These are phyloP conservation scores for Candida takata DNA, from an alignment of 805 yeast genomes.

Conservation along the genomic window DNA sequence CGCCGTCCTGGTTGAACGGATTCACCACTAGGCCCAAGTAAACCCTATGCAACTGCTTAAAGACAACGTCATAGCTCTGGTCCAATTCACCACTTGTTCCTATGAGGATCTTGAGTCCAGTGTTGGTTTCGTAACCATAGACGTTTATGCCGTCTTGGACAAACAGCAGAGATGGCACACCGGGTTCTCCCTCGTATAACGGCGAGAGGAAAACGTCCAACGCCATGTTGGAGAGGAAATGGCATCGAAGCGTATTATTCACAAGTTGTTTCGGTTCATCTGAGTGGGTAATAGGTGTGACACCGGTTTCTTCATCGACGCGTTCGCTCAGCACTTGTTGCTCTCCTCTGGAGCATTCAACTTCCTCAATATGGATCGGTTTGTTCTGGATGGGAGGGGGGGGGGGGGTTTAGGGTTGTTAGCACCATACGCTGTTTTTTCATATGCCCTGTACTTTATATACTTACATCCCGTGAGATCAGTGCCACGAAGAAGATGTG, in stretches of 20 bases:
- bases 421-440: too few relatives aligned
- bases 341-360: constrained; percentile 28
- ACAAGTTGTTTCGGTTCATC: background rate
- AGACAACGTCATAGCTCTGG: constrained; percentile 19
- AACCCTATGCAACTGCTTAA: constrained; percentile 42
- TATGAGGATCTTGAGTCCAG: constrained; percentile 58
- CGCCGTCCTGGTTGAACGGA: constrained; percentile 45
- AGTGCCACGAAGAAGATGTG: constrained; percentile 40
- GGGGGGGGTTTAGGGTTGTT: too few relatives aligned
- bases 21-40: constrained; percentile 54
- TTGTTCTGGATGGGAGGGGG: constrained; percentile 8
- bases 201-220: constrained; percentile 59
- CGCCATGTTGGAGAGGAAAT: constrained; percentile 71
- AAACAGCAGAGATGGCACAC: constrained; percentile 39
- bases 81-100: constrained; percentile 39
- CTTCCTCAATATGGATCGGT: constrained; percentile 52
- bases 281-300: background rate
- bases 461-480: constrained; percentile 37
- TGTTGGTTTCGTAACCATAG: constrained; percentile 62
- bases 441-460: too few relatives aligned
- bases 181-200: constrained; percentile 32
- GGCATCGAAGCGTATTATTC: constrained; percentile 40
- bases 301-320: constrained; percentile 8
- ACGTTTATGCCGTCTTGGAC: constrained; percentile 62
- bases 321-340: constrained; percentile 8